Evolutionary conservation across 1,284 basidiomycete species (phyloP).

Genomic region (Tetrapyrgos nigripes): DNA sequence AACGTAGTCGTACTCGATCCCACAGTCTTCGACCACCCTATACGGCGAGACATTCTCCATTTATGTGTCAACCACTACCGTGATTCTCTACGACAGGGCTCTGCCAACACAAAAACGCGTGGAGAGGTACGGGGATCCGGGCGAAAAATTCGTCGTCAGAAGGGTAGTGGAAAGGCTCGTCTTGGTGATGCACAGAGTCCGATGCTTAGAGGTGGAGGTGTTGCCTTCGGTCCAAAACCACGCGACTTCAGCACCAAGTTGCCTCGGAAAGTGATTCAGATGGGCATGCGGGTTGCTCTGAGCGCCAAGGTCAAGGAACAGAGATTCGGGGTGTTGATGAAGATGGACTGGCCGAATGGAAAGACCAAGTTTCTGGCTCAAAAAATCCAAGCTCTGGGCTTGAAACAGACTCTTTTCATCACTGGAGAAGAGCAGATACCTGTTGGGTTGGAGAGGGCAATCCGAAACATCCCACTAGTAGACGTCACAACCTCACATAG

Average conservation of each 20-base stretch:
- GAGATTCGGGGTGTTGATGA: constrained; percentile 77
- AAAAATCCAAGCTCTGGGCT: constrained; percentile 64
- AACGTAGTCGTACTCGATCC: constrained; percentile 77
- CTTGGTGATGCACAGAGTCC: constrained; percentile 90
- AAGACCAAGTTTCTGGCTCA: constrained; percentile 70
- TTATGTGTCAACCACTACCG: constrained; percentile 91
- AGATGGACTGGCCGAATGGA: constrained; percentile 71
- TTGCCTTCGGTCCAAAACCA: constrained; percentile 89
- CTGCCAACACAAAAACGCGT: constrained; percentile 92
- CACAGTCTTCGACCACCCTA: constrained; percentile 85
- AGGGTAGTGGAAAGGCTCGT: constrained; percentile 91
- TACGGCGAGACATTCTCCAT: constrained; percentile 93
- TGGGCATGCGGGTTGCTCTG: constrained; percentile 92
- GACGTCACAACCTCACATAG: constrained; percentile 69
- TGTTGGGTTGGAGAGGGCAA: constrained; percentile 58
- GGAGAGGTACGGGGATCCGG: constrained; percentile 91
- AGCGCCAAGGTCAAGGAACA: constrained; percentile 83
- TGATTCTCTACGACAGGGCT: constrained; percentile 87
- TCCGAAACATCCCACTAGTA: constrained; percentile 69
- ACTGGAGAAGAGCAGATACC: constrained; percentile 68
- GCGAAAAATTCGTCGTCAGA: constrained; percentile 89
- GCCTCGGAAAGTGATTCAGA: constrained; percentile 88
- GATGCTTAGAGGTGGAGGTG: constrained; percentile 91
- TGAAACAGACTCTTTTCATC: constrained; percentile 75
- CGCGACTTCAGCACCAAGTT: constrained; percentile 92